A percentile compares a stretch with the other conserved stretches of the same genome.
These are phyloP conservation scores for Chrysanthemum seticuspe DNA, from an alignment of 129 eudicot genomes.

Conservation along the genomic window DNA sequence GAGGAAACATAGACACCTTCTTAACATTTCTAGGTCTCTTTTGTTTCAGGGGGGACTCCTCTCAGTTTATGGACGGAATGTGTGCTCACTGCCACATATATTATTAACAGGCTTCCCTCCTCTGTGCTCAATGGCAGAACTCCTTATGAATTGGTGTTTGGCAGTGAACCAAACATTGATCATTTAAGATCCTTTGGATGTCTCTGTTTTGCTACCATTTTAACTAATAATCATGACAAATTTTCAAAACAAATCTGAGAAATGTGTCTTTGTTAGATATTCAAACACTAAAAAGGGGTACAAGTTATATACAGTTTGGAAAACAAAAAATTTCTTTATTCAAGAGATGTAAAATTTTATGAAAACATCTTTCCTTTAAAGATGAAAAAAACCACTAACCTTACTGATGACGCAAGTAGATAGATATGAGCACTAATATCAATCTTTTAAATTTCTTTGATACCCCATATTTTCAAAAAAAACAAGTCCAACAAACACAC, in stretches of 20 bases:
- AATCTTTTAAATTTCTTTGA: too few species aligned
- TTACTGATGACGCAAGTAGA: too few species aligned
- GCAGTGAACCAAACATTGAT: not conserved
- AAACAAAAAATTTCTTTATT: too few species aligned
- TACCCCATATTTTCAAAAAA: too few species aligned
- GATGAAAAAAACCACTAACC: too few species aligned
- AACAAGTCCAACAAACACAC: too few species aligned
- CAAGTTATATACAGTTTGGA: too few species aligned
- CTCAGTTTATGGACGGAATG: not conserved
- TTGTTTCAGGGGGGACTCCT: not conserved
- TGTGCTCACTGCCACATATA: not conserved
- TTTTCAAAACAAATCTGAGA: too few species aligned
- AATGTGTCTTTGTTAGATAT: not conserved
- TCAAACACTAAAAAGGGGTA: not conserved
- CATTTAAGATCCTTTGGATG: not conserved
- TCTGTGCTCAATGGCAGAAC: not conserved
- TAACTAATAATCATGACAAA: slow-evolving; percentile 3
- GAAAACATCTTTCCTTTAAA: too few species aligned
- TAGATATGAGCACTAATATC: too few species aligned
- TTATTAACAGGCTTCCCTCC: not conserved
- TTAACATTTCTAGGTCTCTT: not conserved
- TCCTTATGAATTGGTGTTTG: not conserved
- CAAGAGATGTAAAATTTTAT: too few species aligned
- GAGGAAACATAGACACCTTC: not conserved
- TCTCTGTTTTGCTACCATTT: not conserved